Percentiles rank a stretch among this genome's conserved stretches.
Conservation (phyloP, 305 asterid species). For the Fraxinus dipetala region DNA sequence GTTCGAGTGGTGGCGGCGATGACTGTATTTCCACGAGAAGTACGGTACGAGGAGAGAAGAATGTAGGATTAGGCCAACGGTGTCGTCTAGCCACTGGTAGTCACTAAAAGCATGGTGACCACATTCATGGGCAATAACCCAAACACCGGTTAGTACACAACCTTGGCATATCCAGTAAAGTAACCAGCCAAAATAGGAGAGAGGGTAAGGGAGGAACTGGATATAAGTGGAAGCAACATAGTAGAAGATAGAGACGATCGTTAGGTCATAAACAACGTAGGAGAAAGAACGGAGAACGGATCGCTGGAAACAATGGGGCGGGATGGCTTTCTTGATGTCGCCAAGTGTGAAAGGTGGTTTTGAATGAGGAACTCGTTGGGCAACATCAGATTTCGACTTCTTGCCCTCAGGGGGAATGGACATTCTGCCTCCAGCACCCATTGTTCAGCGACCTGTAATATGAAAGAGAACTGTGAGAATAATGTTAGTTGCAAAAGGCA, state of each 20-base stretch:
- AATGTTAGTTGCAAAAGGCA: not conserved
- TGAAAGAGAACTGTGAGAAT: not conserved
- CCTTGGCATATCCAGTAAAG: constrained; percentile 49
- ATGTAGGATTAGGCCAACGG: constrained; percentile 41
- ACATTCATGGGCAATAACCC: constrained; percentile 51
- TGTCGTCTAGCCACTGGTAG: constrained; percentile 48
- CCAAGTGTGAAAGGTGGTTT: constrained; percentile 46
- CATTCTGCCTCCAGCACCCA: constrained; percentile 53
- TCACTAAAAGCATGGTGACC: constrained; percentile 51
- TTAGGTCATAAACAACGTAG: constrained; percentile 38
- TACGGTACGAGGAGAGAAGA: constrained; percentile 18
- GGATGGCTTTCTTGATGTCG: constrained; percentile 44
- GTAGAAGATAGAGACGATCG: constrained; percentile 36
- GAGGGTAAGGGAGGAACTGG: constrained; percentile 38
- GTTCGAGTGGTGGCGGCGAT: constrained; percentile 50
- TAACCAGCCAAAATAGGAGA: constrained; percentile 39
- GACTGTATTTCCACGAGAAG: constrained; percentile 49
- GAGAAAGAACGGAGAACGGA: constrained; percentile 45
- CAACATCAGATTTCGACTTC: constrained; percentile 25
- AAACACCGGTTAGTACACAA: constrained; percentile 41
- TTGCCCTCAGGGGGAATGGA: constrained; percentile 28
- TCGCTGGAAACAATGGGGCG: constrained; percentile 47
- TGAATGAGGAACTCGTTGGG: constrained; percentile 33
- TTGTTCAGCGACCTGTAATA: constrained; percentile 29
- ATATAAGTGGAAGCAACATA: constrained; percentile 33